Conservation (phyloP, 768 basidiomycete genomes). For the Galerina sulciceps region DNA sequence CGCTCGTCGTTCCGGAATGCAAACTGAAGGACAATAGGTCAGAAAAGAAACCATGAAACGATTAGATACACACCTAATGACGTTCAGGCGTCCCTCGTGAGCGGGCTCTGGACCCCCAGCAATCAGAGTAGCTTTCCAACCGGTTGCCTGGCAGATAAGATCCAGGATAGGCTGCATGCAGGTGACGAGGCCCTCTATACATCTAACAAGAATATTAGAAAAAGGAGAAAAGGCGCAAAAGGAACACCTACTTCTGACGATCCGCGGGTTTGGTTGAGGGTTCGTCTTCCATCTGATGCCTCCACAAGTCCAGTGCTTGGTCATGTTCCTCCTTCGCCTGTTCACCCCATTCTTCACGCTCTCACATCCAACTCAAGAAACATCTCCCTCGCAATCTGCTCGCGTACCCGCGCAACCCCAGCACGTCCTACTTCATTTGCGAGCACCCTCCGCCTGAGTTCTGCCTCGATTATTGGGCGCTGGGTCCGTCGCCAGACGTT, state of each 20-base stretch:
- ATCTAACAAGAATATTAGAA: background rate
- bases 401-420: background rate
- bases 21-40: background rate
- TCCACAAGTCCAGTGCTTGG: background rate
- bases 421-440: background rate
- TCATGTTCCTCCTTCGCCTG: constrained; percentile 2
- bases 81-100: background rate
- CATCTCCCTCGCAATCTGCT: constrained; percentile 1
- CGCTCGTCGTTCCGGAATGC: constrained; percentile 15
- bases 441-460: background rate
- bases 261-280: constrained; percentile 6
- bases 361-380: background rate
- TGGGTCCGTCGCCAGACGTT: constrained; percentile 9
- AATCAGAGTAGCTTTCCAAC: constrained; percentile 8
- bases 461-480: background rate
- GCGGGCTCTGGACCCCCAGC: constrained; percentile 15
- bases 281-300: background rate
- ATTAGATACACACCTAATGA: background rate
- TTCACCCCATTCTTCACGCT: constrained; percentile 2
- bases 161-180: constrained; percentile 10
- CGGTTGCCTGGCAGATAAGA: constrained; percentile 8
- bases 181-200: background rate
- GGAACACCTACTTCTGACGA: constrained; percentile 13
- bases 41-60: background rate
- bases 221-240: background rate